A percentile compares a stretch with the other conserved stretches of the same genome.
These are phyloP conservation scores for Emergomyces africanus DNA, from an alignment of 2,329 filamentous ascomycete species.

Conservation along the genomic window DNA sequence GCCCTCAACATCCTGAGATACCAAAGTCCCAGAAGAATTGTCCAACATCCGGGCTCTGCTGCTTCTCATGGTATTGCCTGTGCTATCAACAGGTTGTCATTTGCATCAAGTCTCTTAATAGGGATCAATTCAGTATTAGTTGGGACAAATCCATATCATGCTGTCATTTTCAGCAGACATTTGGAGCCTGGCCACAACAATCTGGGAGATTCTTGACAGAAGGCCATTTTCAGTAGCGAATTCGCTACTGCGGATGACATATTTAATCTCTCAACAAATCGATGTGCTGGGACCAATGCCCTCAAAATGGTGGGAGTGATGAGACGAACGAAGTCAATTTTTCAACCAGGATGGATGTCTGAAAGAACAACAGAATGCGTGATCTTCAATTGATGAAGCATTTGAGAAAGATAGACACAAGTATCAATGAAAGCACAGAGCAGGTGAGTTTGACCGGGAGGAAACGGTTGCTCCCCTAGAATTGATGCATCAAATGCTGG, in stretches of 20 bases:
- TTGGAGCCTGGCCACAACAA: slow-evolving; percentile 14
- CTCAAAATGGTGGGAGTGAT: slow-evolving; percentile 7
- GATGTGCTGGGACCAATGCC: too few relatives aligned
- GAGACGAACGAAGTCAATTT: slow-evolving; percentile 7
- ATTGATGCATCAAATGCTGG: slow-evolving; percentile 4
- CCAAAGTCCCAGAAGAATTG: too few relatives aligned
- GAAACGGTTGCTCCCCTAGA: slow-evolving; percentile 1
- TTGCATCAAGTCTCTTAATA: too few relatives aligned
- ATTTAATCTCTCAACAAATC: slow-evolving; percentile 7
- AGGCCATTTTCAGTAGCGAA: slow-evolving; percentile 10
- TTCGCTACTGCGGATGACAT: slow-evolving; percentile 8
- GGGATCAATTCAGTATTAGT: too few relatives aligned
- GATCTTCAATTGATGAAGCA: slow-evolving; percentile 6
- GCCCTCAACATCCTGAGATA: too few relatives aligned
- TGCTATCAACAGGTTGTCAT: too few relatives aligned
- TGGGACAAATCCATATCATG: too few relatives aligned
- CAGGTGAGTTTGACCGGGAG: slow-evolving; percentile 4
- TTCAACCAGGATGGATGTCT: slow-evolving; percentile 7
- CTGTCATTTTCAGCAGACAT: slow-evolving; percentile 15
- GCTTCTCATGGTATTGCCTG: too few relatives aligned
- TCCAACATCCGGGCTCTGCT: too few relatives aligned
- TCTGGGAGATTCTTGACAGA: slow-evolving; percentile 17
- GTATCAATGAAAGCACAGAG: slow-evolving; percentile 2
- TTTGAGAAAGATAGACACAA: slow-evolving; percentile 11
- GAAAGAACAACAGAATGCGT: slow-evolving; percentile 4